Evolutionary conservation across 352 stramenopile genomes (phyloP), one percentile per base, ranked within the genome.

Genomic region (Globisporangium iwayamae): DNA sequence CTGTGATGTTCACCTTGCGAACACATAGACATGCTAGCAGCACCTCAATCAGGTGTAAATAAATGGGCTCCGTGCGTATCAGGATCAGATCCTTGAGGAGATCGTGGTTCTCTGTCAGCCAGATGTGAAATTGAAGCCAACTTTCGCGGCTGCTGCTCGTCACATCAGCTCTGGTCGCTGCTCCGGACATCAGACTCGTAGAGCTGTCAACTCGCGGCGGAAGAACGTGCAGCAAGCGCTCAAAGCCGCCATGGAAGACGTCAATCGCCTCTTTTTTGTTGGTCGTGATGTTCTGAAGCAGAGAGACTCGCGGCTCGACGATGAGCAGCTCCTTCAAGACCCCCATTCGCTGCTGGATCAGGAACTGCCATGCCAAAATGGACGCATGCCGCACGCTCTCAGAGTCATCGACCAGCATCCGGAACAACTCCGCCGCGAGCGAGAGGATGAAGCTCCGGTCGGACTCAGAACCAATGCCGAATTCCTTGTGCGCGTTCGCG

Each of bases 111-210:
- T 90, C 81, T 1, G 77, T 85, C 11, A 94, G 66, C 85, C 85
- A 94, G n/a, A 81, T 66, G n/a, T 89, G 81, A 48, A 94, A 94
- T 51, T 90, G 77, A 11, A 87, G 69, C 83, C 83, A 91, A 20
- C 74, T 85, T 13, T 91, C 80, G 56, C 76, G 71, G 30, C 75
- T 89, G 34, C 20, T 14, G 51, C 20, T 28, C 62, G 11, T 34
- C 11, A 6, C 25, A 25, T 25, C 18, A 18, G 36, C 34, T 56
- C 9, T 46, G 11, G 3, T 65, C 5, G 18, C 14, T 18, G 30
- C 28, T 8, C 16, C 48, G 14, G 46, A 22, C 25, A 30, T 28
- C 0, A 62, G 20, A 32, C 16, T 62, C 3, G n/a, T 18, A 16
- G 8, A 34, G 56, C 22, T 46, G 36, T 51, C 60, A n/a, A 55